Evolutionary conservation across 129 eudicot species (phyloP).

Genomic region (Pulicaria dysenterica): DNA sequence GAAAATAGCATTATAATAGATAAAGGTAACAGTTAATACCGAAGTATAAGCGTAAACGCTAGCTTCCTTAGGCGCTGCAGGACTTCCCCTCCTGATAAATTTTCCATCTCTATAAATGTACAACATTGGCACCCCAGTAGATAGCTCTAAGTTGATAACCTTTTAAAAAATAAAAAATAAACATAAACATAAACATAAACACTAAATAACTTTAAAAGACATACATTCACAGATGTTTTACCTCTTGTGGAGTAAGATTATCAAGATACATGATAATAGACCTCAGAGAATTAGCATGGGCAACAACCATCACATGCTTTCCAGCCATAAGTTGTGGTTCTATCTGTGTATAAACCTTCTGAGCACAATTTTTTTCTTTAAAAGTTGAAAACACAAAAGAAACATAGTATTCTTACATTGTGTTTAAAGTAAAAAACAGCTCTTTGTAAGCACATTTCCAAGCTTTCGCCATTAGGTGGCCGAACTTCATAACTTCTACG

Average conservation of each 20-base stretch:
- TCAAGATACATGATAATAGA: conserved; percentile 89
- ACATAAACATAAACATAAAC: not conserved
- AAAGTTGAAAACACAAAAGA: not conserved
- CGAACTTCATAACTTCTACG: conserved; percentile 82
- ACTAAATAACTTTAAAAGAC: not conserved
- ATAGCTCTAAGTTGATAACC: conserved; percentile 84
- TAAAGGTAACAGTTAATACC: conserved; percentile 40
- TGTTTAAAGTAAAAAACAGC: conserved; percentile 81
- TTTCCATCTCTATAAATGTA: conserved; percentile 68
- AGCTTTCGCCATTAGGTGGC: conserved; percentile 91
- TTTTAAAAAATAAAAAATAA: conserved; percentile 29
- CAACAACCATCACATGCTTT: conserved; percentile 85
- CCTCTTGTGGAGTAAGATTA: conserved; percentile 80
- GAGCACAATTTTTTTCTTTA: conserved; percentile 11
- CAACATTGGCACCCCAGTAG: conserved; percentile 89
- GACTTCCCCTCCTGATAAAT: conserved; percentile 85
- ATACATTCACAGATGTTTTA: conserved; percentile 15
- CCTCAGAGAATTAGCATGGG: conserved; percentile 91
- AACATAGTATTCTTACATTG: conserved; percentile 42
- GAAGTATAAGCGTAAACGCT: conserved; percentile 77
- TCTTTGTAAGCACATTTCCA: conserved; percentile 84
- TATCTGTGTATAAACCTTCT: conserved; percentile 45
- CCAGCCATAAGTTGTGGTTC: conserved; percentile 73
- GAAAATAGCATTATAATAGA: conserved; percentile 1
- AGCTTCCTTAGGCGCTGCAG: conserved; percentile 62